Percentiles rank a stretch among this genome's conserved stretches.
These are phyloP conservation scores for Phytophthora megakarya DNA, from an alignment of 352 stramenopile genomes.

Conservation along the genomic window DNA sequence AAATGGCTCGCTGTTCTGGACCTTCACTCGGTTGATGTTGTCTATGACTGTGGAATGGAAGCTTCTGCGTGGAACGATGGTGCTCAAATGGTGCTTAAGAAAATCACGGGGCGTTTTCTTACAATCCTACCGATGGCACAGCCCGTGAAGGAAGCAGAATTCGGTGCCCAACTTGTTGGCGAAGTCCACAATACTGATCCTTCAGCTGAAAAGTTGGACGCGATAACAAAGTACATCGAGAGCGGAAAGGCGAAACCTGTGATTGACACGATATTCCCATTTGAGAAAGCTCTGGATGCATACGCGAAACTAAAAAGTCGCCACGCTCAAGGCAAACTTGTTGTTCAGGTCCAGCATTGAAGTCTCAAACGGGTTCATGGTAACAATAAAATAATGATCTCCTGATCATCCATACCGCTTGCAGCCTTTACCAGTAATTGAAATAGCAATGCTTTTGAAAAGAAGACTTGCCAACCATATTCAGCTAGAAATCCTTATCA, in stretches of 20 bases:
- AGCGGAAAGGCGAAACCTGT: constrained; percentile 40
- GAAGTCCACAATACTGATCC: constrained; percentile 12
- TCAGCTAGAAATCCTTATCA: neutral
- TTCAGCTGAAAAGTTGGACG: constrained; percentile 11
- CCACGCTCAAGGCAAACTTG: constrained; percentile 66
- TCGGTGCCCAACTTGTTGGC: constrained; percentile 37
- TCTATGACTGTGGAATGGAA: constrained; percentile 40
- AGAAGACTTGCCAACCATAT: no score
- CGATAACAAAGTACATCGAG: constrained; percentile 49
- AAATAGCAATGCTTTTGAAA: no score
- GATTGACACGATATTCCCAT: constrained; percentile 53
- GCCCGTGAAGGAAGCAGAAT: constrained; percentile 43
- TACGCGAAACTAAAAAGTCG: constrained; percentile 49
- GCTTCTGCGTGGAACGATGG: constrained; percentile 33
- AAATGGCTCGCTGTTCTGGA: constrained; percentile 36
- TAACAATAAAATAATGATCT: no score
- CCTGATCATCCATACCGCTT: no score
- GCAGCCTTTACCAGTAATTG: no score
- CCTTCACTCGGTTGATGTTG: constrained; percentile 32
- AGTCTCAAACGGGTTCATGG: no score
- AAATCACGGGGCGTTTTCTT: constrained; percentile 30
- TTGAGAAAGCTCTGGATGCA: constrained; percentile 52
- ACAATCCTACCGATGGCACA: constrained; percentile 28
- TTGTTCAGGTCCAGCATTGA: constrained; percentile 29
- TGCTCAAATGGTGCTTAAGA: constrained; percentile 35